A percentile compares a stretch with the other conserved stretches of the same genome.
These are phyloP conservation scores for Coemansia sp. DNA, from an alignment of 192 early-diverging fungal genomes.

Conservation along the genomic window DNA sequence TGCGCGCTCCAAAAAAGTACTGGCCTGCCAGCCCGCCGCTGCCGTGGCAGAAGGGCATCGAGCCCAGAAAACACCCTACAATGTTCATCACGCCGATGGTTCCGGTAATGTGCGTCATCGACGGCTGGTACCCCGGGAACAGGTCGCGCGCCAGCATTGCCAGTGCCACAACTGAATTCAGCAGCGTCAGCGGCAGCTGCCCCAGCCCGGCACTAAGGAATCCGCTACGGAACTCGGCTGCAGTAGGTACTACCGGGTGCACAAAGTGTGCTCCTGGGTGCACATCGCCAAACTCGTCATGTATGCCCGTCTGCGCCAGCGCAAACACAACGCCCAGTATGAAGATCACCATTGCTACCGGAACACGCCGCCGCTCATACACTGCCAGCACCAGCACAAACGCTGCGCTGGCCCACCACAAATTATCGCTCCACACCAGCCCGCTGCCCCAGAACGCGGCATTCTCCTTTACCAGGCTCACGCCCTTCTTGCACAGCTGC, in stretches of 20 bases:
- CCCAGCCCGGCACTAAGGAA: constrained; percentile 80
- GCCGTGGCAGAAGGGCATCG: constrained; percentile 78
- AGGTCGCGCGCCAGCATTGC: constrained; percentile 74
- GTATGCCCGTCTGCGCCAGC: constrained; percentile 54
- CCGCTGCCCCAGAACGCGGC: constrained; percentile 58
- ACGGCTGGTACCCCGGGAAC: constrained; percentile 63
- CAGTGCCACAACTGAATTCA: constrained; percentile 85
- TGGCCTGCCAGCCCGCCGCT: constrained; percentile 93
- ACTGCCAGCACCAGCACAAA: constrained; percentile 67
- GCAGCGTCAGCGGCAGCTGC: constrained; percentile 80
- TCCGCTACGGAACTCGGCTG: constrained; percentile 65
- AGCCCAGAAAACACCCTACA: constrained; percentile 72
- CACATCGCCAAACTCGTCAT: constrained; percentile 44
- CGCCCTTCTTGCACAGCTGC: constrained; percentile 67
- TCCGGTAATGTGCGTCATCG: constrained; percentile 54
- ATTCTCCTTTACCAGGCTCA: constrained; percentile 56
- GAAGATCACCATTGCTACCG: constrained; percentile 72
- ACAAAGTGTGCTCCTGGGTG: constrained; percentile 59
- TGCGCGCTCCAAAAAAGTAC: constrained; percentile 89
- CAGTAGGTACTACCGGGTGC: constrained; percentile 60
- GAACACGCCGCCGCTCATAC: constrained; percentile 63
- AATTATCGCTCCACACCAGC: constrained; percentile 68
- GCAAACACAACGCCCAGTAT: constrained; percentile 67
- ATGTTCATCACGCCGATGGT: constrained; percentile 80
- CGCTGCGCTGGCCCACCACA: constrained; percentile 66